A percentile compares a stretch with the other conserved stretches of the same genome.
Evolutionary conservation across 768 basidiomycete species (phyloP).

Genomic region (Boletus edulis): DNA sequence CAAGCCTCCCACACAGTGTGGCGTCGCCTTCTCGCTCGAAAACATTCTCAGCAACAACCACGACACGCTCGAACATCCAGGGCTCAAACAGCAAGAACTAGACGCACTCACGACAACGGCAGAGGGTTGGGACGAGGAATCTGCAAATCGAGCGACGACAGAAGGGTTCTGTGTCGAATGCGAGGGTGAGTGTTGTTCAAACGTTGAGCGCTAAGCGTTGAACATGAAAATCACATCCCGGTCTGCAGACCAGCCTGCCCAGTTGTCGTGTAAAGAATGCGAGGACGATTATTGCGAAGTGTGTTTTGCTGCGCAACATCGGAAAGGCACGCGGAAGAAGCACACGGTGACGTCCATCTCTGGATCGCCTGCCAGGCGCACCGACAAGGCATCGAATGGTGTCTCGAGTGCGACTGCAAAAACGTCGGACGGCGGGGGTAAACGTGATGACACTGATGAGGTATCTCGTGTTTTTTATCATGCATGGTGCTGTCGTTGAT

Average conservation of each 20-base stretch:
- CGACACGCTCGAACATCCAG: constrained; percentile 58
- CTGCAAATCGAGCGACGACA: constrained; percentile 38
- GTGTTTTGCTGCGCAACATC: constrained; percentile 81
- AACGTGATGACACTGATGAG: constrained; percentile 10
- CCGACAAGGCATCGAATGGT: constrained; percentile 15
- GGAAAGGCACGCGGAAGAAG: constrained; percentile 73
- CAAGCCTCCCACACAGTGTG: constrained; percentile 2
- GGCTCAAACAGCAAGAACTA: constrained; percentile 31
- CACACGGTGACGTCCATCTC: constrained; percentile 54
- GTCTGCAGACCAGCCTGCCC: constrained; percentile 74
- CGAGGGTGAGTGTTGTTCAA: constrained; percentile 56
- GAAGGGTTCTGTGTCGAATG: constrained; percentile 83
- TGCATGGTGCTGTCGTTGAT: constrained; percentile 6
- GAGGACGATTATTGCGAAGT: constrained; percentile 78
- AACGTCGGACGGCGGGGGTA: constrained; percentile 1
- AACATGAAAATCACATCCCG: too few species aligned
- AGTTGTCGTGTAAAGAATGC: constrained; percentile 70
- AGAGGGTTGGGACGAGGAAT: constrained; percentile 71
- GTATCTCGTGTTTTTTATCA: constrained; percentile 6
- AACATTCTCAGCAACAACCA: constrained; percentile 68
- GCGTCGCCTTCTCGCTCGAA: constrained; percentile 53
- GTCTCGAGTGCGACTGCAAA: background rate
- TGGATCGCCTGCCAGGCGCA: constrained; percentile 7
- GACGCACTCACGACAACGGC: constrained; percentile 36
- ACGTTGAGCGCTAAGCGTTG: too few species aligned